A percentile compares a stretch with the other conserved stretches of the same genome.
Conservation (phyloP, 2,329 filamentous ascomycete genomes). For the Microdochium nivale region DNA sequence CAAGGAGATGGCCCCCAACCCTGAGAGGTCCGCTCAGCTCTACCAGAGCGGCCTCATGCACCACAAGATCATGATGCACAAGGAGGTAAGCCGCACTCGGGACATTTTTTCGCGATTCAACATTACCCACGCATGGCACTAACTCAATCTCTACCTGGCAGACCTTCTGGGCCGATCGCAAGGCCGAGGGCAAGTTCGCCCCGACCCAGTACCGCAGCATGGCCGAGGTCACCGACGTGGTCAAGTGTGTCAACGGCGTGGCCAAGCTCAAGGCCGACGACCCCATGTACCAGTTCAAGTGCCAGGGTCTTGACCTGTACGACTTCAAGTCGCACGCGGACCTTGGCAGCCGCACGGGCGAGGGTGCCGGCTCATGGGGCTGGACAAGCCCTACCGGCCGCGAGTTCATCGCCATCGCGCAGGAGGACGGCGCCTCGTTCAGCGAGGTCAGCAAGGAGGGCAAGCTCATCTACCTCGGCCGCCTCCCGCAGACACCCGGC, state of each 20-base stretch:
- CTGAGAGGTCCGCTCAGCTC: conserved; percentile 16
- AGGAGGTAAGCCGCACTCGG: conserved; percentile 19
- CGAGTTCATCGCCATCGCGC: conserved; percentile 45
- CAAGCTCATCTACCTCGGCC: conserved; percentile 43
- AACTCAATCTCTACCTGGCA: conserved; percentile 2
- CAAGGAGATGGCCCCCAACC: conserved; percentile 21
- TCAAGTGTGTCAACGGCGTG: conserved; percentile 16
- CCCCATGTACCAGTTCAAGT: conserved; percentile 20
- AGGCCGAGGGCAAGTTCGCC: conserved; percentile 17
- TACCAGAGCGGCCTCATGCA: conserved; percentile 22
- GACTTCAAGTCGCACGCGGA: conserved; percentile 26
- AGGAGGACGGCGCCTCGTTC: conserved; percentile 45
- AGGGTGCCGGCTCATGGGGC: conserved; percentile 37
- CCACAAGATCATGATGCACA: conserved; percentile 19
- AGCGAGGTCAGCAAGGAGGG: conserved; percentile 40
- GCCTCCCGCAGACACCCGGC: conserved; percentile 36
- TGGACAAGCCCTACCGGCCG: conserved; percentile 43
- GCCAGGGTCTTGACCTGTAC: conserved; percentile 23
- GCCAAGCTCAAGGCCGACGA: conserved; percentile 15
- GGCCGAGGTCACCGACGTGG: conserved; percentile 9
- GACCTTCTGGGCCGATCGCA: conserved; percentile 19
- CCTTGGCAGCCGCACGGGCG: conserved; percentile 22
- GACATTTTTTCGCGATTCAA: too few relatives aligned
- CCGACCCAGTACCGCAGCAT: conserved; percentile 19
- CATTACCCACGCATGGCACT: conserved; percentile 1